Evolutionary conservation across 257 asterid species (phyloP).

Genomic region (Jacaranda copaia): DNA sequence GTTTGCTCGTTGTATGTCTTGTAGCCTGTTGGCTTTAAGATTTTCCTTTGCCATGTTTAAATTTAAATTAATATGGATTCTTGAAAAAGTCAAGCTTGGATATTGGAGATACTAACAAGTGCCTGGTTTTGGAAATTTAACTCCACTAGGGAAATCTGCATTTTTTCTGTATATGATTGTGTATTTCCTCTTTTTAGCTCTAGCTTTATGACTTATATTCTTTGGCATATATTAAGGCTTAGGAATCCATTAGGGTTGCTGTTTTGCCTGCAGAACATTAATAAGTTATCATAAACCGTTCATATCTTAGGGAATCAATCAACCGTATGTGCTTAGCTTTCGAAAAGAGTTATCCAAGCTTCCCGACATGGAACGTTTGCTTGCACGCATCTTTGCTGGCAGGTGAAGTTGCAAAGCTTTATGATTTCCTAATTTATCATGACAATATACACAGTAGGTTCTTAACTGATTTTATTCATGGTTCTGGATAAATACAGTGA

Average conservation of each 20-base stretch:
- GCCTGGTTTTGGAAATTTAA: constrained; percentile 29
- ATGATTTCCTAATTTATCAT: constrained; percentile 4
- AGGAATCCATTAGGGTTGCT: not conserved
- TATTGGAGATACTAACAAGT: constrained; percentile 8
- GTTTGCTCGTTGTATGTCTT: constrained; percentile 18
- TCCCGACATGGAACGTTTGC: constrained; percentile 95
- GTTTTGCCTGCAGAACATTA: constrained; percentile 20
- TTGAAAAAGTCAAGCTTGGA: constrained; percentile 12
- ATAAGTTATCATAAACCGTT: constrained; percentile 9
- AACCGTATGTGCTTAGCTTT: constrained; percentile 70
- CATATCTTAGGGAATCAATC: constrained; percentile 65
- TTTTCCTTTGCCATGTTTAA: constrained; percentile 18
- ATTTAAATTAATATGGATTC: constrained; percentile 14
- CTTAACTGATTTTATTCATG: constrained; percentile 25
- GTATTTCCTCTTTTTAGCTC: not conserved
- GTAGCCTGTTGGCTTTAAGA: constrained; percentile 2
- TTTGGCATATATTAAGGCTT: not conserved
- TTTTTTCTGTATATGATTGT: constrained; percentile 1
- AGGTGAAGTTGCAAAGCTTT: constrained; percentile 57
- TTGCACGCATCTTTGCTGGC: constrained; percentile 85
- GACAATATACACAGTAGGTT: constrained; percentile 14
- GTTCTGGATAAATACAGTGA: constrained; percentile 62
- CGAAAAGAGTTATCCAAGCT: constrained; percentile 85
- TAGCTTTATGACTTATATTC: constrained; percentile 5
- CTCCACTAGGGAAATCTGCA: constrained; percentile 13